phyloP scores from a whole-genome alignment of 805 yeast species.

The Henningerozyma blattae region DNA sequence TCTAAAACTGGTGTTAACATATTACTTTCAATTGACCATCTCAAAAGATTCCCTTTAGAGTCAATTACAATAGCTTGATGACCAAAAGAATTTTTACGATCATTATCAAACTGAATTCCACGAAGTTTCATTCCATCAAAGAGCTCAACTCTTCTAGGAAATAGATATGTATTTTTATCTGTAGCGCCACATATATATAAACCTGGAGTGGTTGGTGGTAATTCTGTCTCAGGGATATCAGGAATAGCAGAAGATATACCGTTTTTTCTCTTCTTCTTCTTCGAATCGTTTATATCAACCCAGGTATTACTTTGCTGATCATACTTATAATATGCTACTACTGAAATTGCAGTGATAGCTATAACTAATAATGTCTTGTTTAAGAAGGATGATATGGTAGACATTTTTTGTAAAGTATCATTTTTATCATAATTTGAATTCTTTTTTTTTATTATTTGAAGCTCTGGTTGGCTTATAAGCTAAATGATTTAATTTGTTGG shows the following conservation, averaged over 20 bases:
- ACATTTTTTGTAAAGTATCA: no score
- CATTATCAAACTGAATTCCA: constrained; percentile 42
- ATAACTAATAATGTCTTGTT: no score
- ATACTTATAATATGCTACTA: no score
- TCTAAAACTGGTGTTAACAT: constrained; percentile 29
- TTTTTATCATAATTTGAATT: no score
- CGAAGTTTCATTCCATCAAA: constrained; percentile 52
- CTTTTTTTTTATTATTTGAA: no score
- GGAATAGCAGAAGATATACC: constrained; percentile 15
- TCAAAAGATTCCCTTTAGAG: constrained; percentile 57
- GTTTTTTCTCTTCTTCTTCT: constrained; percentile 1
- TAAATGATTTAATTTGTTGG: constrained; percentile 13
- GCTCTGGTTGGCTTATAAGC: constrained; percentile 22
- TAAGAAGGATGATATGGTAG: no score
- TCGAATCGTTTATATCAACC: background rate
- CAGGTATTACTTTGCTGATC: background rate
- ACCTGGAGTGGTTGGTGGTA: constrained; percentile 38
- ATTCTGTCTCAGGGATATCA: constrained; percentile 20
- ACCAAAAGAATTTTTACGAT: constrained; percentile 28
- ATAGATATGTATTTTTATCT: constrained; percentile 27
- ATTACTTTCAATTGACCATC: constrained; percentile 39
- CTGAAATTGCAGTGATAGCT: no score
- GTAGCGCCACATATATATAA: constrained; percentile 47
- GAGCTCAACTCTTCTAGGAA: constrained; percentile 48
- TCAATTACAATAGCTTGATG: constrained; percentile 60